Evolutionary conservation across 2,329 filamentous ascomycete genomes (phyloP).

Genomic region (Xylaria sp.): DNA sequence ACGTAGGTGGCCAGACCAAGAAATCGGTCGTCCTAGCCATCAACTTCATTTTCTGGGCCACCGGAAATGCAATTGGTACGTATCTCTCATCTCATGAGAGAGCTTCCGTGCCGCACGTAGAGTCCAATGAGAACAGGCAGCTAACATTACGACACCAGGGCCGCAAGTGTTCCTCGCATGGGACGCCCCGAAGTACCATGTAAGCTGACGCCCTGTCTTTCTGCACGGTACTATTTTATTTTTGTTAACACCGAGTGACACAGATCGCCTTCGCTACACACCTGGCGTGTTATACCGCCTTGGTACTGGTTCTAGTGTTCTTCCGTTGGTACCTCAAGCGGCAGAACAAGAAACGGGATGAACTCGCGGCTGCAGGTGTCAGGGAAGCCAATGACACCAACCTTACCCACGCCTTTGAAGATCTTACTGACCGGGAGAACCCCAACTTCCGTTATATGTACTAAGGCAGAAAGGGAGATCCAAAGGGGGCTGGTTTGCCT

Average conservation of each 20-base stretch:
- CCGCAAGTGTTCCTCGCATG: conserved; percentile 67
- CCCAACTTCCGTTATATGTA: conserved; percentile 44
- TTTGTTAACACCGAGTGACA: conserved; percentile 1
- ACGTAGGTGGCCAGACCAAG: conserved; percentile 76
- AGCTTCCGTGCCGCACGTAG: neutral
- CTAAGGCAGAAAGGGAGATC: conserved; percentile 19
- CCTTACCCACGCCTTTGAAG: conserved; percentile 43
- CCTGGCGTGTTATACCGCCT: conserved; percentile 68
- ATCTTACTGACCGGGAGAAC: conserved; percentile 45
- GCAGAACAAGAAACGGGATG: conserved; percentile 56
- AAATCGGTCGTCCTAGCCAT: conserved; percentile 70
- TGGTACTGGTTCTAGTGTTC: conserved; percentile 62
- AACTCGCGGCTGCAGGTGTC: conserved; percentile 38
- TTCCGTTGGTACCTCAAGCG: conserved; percentile 63
- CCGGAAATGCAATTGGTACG: conserved; percentile 69
- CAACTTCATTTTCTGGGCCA: conserved; percentile 73
- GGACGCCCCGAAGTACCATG: conserved; percentile 68
- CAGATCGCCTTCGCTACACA: conserved; percentile 70
- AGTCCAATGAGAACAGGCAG: neutral
- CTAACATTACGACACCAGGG: conserved; percentile 42
- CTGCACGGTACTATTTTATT: neutral
- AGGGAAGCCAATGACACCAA: conserved; percentile 37
- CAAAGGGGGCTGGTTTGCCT: neutral
- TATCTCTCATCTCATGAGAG: conserved; percentile 20
- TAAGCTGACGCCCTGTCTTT: conserved; percentile 11